Base-by-base conservation (phyloP, 179 eudicot species). In the Amaranthus tricolor region DNA sequence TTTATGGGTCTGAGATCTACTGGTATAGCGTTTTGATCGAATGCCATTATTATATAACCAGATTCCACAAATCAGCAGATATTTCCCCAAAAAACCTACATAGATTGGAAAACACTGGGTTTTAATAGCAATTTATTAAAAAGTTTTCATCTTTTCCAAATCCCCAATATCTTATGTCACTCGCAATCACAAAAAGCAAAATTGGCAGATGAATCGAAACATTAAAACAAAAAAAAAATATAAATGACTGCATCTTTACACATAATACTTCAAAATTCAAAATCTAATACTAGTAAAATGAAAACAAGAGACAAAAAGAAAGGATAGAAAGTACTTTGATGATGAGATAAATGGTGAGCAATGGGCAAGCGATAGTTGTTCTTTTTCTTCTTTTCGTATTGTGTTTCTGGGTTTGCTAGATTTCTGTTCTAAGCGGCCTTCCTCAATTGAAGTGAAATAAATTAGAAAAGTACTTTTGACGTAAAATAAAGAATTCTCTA, bases 11-110 rank as follows among this genome's bases (percentile, higher is more conserved):
- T 84, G 51, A 92, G 84, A 83, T 86, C 93, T 76, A 79, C 84
- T 8, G 90, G 87, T 49, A 88, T 49, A 43, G 91, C 80, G 73
- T 89, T 92, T 68, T 85, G 90, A 88, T 92, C 96, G 63, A 83
- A 90, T 47, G 90, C 92, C 96, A 90, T 91, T 0, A 62, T 14
- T 62, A 12, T 12, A 54, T 13, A 6, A 40, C 74, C 19, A 49
- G 57, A 71, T 66, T 71, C 71, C 9, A 55, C 52, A 53, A 13
- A 61, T 21, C 51, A 57, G 4, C 17, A 0, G 17, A 69, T 53
- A 21, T 24, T 21, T 2, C n/a, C 71, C 71, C 57, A 40, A 67
- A 67, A 11, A 14, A 67, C 71, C 56, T 20, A 48, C 15, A 67
- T 19, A n/a, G 2, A 65, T 47, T 51, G 43, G 51, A 3, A 67